phyloP scores from a whole-genome alignment of 148 eudicot species.

The Pharnaceum exiguum region DNA sequence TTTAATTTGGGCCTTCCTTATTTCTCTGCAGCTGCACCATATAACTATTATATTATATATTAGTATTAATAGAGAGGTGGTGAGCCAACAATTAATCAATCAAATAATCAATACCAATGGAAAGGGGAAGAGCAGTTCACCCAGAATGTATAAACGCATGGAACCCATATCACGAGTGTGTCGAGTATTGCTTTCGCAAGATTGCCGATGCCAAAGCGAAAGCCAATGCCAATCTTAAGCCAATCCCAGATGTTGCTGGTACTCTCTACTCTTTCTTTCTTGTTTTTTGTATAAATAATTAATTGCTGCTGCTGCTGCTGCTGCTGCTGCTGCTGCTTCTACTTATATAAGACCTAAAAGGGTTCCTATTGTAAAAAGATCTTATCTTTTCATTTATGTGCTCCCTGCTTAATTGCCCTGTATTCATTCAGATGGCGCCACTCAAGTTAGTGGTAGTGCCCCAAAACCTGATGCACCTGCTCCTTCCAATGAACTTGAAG shows the following conservation, averaged over 20 bases:
- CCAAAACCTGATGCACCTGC: conserved; percentile 18
- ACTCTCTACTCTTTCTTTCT: not conserved
- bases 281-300: not conserved
- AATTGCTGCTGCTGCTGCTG: not conserved
- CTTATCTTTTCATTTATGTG: too few relatives aligned
- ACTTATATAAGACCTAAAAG: too few relatives aligned
- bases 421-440: conserved; percentile 19
- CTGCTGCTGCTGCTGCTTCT: too few relatives aligned
- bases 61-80: too few relatives aligned
- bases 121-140: conserved; percentile 62
- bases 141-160: conserved; percentile 88
- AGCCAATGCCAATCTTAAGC: too few relatives aligned
- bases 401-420: too few relatives aligned
- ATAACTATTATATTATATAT: too few relatives aligned
- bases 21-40: too few relatives aligned
- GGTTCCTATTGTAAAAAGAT: too few relatives aligned
- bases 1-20: too few relatives aligned
- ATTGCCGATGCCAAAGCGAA: conserved; percentile 69
- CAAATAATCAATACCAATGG: conserved; percentile 36
- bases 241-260: too few relatives aligned
- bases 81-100: too few relatives aligned
- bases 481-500: conserved; percentile 32
- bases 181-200: conserved; percentile 69
- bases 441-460: conserved; percentile 22
- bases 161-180: conserved; percentile 83